Percentiles rank a stretch among this genome's conserved stretches.
These are phyloP conservation scores for Puccinia triticina DNA, from an alignment of 1,284 basidiomycete species.

Conservation along the genomic window DNA sequence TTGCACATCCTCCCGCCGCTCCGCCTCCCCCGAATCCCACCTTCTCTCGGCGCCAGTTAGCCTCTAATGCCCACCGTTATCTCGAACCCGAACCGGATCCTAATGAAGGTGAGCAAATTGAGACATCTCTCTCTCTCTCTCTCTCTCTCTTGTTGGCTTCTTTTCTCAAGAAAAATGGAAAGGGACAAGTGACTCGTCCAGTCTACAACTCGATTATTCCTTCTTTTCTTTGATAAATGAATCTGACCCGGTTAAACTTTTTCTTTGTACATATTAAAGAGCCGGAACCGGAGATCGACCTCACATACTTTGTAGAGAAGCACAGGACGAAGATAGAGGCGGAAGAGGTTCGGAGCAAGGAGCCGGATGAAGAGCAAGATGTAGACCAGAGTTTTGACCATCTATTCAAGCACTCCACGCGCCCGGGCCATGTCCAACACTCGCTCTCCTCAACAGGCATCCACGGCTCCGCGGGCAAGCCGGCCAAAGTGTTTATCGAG, in stretches of 20 bases:
- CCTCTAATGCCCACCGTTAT: conserved; percentile 38
- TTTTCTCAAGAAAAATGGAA: background rate
- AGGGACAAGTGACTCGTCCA: background rate
- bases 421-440: background rate
- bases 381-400: conserved; percentile 41
- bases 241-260: background rate
- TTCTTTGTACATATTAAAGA: conserved; percentile 4
- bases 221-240: conserved; percentile 10
- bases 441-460: too few species aligned
- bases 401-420: conserved; percentile 27
- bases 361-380: conserved; percentile 28
- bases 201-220: background rate
- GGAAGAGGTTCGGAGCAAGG: background rate
- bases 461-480: background rate
- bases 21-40: background rate
- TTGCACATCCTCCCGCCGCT: background rate
- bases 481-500: conserved; percentile 12
- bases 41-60: conserved; percentile 14
- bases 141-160: background rate
- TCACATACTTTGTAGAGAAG: conserved; percentile 42
- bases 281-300: conserved; percentile 45
- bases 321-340: background rate
- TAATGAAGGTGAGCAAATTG: conserved; percentile 29
- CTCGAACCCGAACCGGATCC: conserved; percentile 48
- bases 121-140: background rate